Base-by-base conservation (phyloP, 2,329 filamentous ascomycete genomes). In the Atkinsonella hypoxylon region DNA sequence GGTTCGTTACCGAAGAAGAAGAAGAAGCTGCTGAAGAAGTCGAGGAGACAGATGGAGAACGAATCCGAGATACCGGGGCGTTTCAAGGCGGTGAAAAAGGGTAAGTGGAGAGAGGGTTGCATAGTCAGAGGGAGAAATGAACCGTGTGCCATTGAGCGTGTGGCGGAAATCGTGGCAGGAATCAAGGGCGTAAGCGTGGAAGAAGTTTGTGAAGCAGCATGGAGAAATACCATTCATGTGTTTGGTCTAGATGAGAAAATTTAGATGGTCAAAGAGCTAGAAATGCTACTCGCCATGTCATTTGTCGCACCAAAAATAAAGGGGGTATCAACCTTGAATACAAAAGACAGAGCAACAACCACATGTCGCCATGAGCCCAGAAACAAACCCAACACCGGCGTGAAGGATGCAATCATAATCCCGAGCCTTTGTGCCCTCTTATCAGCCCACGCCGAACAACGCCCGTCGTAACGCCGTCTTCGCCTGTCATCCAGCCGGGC, bases 61-160 rank as follows among this genome's bases (percentile, higher is more conserved):
- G 74, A 86, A 56, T 73, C 81, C 5, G 83, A 83, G 48, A 79
- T 86, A 1, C 83, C 85, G 0, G 75, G 81, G 48, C 70, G 88
- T 34, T 93, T 84, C 58, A 94, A 87, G 68, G 76, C 83, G 4
- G 85, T 96, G 31, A 98, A 97, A 75, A 97, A 95, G 70, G 93
- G 98, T 70, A 95, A 87, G 66, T 98, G 89, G 85, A 78, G 80
- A 43, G 81, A 87, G 60, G 91, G 90, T 0, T 77, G 76, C 40
- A 91, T 96, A 87, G 79, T 98, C 49, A 98, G 97, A 70, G 89
- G 91, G 0, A 80, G 93, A 53, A 98, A 98, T 63, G 93, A 98
- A 68, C 88, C 91, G 10, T 90, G 85, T 59, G 85, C 79, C 49
- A 96, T 98, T 57, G 81, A 84, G 56, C 82, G 85, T 49, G 87